A percentile compares a stretch with the other conserved stretches of the same genome.
Evolutionary conservation across 202 grass and related monocot species (phyloP).

Genomic region (Musa balbisiana): DNA sequence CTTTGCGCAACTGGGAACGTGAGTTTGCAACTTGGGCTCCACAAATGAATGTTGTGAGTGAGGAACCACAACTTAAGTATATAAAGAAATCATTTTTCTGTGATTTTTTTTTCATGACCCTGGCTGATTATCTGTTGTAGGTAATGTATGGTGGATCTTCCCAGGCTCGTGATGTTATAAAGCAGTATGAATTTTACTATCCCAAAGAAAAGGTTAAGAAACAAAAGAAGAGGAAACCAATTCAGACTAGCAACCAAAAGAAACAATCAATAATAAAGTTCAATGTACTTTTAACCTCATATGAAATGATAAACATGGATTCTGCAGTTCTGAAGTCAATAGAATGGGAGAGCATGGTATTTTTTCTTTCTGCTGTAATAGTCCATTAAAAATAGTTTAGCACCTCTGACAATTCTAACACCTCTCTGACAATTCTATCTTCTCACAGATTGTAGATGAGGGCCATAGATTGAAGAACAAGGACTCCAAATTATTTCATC

Average conservation of each 20-base stretch:
- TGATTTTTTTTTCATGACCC: neutral
- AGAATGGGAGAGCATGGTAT: slow-evolving; percentile 98
- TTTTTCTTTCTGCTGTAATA: slow-evolving; percentile 11
- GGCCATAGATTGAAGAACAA: slow-evolving; percentile 98
- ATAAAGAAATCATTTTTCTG: neutral
- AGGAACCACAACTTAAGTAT: neutral
- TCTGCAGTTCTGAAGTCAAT: slow-evolving; percentile 77
- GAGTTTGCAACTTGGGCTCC: slow-evolving; percentile 98
- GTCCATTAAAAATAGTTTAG: slow-evolving; percentile 5
- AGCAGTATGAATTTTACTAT: slow-evolving; percentile 84
- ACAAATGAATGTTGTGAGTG: slow-evolving; percentile 94
- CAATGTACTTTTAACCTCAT: slow-evolving; percentile 97
- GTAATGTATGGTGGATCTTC: slow-evolving; percentile 88
- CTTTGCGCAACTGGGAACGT: slow-evolving; percentile 93
- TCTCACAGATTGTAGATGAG: slow-evolving; percentile 82
- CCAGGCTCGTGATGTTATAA: slow-evolving; percentile 68
- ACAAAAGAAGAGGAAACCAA: slow-evolving; percentile 55
- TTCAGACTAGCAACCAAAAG: slow-evolving; percentile 47
- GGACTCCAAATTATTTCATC: slow-evolving; percentile 92
- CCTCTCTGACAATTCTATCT: slow-evolving; percentile 20
- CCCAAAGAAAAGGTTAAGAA: slow-evolving; percentile 58
- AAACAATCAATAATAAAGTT: slow-evolving; percentile 91
- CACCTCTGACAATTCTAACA: neutral
- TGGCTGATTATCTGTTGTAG: slow-evolving; percentile 37
- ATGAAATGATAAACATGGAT: slow-evolving; percentile 99